Evolutionary conservation across 768 basidiomycete species (phyloP), one percentile per base, ranked within the genome.

Genomic region (Boletus edulis): DNA sequence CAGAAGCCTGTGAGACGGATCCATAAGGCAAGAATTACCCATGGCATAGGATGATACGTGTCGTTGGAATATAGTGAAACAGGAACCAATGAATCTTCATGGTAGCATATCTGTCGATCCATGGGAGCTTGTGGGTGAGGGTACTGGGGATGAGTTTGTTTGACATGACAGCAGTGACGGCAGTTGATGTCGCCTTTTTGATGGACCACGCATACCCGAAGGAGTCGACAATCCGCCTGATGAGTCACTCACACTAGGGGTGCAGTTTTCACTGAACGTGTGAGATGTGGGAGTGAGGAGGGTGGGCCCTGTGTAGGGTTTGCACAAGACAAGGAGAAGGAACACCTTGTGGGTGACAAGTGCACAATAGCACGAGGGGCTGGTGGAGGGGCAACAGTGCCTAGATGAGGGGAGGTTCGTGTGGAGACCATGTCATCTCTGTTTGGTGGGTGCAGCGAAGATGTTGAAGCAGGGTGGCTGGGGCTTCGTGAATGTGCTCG

Each of bases 241-340:
- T 5, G 58, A 54, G 15, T 57, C 47, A 35, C 17, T 41, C 10
- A 46, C 34, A 1, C 46, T 51, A 15, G 57, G 57, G 67, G 62
- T 17, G 55, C 56, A 7, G 37, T 62, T 15, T 68, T 68, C n/a
- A 66, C 67, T 0, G 67, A 68, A 49, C 67, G 68, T 58, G 59
- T 66, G 50, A 66, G 64, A 51, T 68, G 68, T 7, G 68, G 68
- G 7, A 69, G 68, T 14, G 68, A 68, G 10, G 68, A 70, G 14
- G 62, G 50, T 13, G 54, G 35, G 5, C 49, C 57, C 2, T 54
- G 57, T 7, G 53, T 20, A 10, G 49, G 48, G 47, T 57, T 58
- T 46, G 55, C 49, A 27, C 46, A 56, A 17, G 67, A 62, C 48
- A 70, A 44, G 4, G 68, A 70, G 3, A 48, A 55, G 2, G 68